These are phyloP conservation scores for Monilinia aucupariae DNA, from an alignment of 2,329 filamentous ascomycete species.

Conservation along the genomic window DNA sequence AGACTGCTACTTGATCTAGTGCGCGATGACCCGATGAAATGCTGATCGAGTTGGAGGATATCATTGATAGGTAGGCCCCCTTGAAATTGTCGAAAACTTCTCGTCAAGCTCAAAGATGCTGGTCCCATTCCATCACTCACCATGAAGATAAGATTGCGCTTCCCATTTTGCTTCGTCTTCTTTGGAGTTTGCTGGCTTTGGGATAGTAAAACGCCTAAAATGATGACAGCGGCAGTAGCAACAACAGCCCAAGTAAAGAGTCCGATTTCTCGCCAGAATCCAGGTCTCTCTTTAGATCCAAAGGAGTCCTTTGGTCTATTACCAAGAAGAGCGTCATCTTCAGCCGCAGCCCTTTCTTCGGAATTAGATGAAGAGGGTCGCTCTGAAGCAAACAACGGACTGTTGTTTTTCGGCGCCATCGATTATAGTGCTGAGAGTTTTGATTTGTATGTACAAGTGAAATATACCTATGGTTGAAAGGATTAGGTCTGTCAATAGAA, in stretches of 20 bases:
- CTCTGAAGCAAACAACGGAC: slow-evolving; percentile 32
- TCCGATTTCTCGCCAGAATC: slow-evolving; percentile 66
- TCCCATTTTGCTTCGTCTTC: slow-evolving; percentile 46
- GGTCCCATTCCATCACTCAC: slow-evolving; percentile 98
- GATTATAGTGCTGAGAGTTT: neutral
- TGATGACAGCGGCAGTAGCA: slow-evolving; percentile 71
- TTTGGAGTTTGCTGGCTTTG: slow-evolving; percentile 42
- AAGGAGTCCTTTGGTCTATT: slow-evolving; percentile 28
- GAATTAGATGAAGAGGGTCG: slow-evolving; percentile 52
- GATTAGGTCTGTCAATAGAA: neutral
- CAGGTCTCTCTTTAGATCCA: slow-evolving; percentile 39
- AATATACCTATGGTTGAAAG: neutral
- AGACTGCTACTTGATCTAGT: slow-evolving; percentile 79
- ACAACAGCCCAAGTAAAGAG: slow-evolving; percentile 78
- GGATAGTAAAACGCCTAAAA: slow-evolving; percentile 78
- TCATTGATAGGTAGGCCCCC: slow-evolving; percentile 67
- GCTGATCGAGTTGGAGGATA: slow-evolving; percentile 73
- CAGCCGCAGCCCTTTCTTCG: slow-evolving; percentile 47
- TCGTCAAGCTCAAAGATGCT: slow-evolving; percentile 78
- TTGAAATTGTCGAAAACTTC: slow-evolving; percentile 76
- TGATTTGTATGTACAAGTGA: neutral
- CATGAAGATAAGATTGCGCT: slow-evolving; percentile 97
- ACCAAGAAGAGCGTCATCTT: slow-evolving; percentile 38
- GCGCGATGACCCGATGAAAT: slow-evolving; percentile 84
- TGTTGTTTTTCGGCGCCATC: slow-evolving; percentile 26